These are phyloP conservation scores for Conringia planisiliqua DNA, from an alignment of 345 rosid species.

Conservation along the genomic window DNA sequence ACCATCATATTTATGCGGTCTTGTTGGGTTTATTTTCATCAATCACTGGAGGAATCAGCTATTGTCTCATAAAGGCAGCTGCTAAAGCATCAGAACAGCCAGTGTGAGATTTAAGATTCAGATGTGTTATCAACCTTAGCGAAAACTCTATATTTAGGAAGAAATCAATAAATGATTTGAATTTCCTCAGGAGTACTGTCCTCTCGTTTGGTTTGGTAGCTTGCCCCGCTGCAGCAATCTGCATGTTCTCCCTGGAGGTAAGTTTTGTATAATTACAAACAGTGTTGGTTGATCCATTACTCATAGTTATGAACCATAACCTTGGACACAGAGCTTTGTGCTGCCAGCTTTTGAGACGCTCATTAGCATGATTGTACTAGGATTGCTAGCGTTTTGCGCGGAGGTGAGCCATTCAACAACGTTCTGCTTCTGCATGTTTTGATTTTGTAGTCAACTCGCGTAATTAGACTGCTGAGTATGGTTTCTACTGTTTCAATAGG, in stretches of 20 bases:
- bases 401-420: conserved; percentile 49
- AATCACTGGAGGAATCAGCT: conserved; percentile 77
- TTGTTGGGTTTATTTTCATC: conserved; percentile 72
- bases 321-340: conserved; percentile 57
- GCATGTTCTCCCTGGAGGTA: conserved; percentile 71
- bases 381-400: conserved; percentile 65
- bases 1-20: conserved; percentile 46
- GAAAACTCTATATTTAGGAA: neutral
- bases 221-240: conserved; percentile 69
- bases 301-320: neutral
- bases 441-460: neutral
- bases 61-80: conserved; percentile 71
- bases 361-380: conserved; percentile 54
- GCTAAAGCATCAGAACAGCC: conserved; percentile 88
- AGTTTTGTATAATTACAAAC: conserved; percentile 10
- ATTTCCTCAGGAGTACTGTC: conserved; percentile 62
- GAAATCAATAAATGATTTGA: neutral
- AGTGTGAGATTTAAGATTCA: conserved; percentile 53
- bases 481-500: conserved; percentile 33
- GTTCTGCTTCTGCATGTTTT: neutral
- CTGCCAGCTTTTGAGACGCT: conserved; percentile 57
- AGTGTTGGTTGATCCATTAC: neutral
- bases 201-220: conserved; percentile 73
- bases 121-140: neutral
- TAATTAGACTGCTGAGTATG: neutral